These are phyloP conservation scores for Tilletia caries DNA, from an alignment of 1,284 basidiomycete genomes.

Conservation along the genomic window DNA sequence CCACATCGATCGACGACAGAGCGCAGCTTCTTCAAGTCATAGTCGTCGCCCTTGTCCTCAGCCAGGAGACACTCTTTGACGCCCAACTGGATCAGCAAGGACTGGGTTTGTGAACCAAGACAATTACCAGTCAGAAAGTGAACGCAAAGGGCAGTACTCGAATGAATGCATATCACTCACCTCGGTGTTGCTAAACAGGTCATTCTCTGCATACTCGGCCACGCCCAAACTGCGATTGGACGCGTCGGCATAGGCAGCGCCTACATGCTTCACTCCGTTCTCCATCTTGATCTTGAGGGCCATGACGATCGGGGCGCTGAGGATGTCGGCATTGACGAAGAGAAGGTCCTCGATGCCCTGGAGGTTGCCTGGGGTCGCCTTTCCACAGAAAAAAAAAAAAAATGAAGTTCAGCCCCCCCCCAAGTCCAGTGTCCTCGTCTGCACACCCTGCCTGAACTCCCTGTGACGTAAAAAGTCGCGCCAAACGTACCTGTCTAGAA, in stretches of 20 bases:
- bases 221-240: conserved; percentile 61
- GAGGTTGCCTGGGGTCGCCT: conserved; percentile 88
- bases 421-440: too few relatives aligned
- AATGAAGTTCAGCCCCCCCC: too few relatives aligned
- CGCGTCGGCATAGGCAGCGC: conserved; percentile 62
- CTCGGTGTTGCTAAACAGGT: conserved; percentile 92
- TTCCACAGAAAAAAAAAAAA: conserved; percentile 30
- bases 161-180: conserved; percentile 56
- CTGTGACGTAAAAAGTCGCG: too few relatives aligned
- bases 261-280: conserved; percentile 58
- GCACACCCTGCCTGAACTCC: too few relatives aligned
- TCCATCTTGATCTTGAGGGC: conserved; percentile 74
- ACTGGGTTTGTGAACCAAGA: conserved; percentile 64
- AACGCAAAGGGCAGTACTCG: neutral
- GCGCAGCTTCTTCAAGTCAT: conserved; percentile 64
- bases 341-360: conserved; percentile 89
- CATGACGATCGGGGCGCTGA: conserved; percentile 84
- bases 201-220: conserved; percentile 89
- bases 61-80: conserved; percentile 81
- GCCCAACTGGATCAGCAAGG: conserved; percentile 88
- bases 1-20: conserved; percentile 74
- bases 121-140: too few relatives aligned
- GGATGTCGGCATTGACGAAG: conserved; percentile 77
- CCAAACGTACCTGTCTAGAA: conserved; percentile 69
- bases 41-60: conserved; percentile 64